Base-by-base conservation (phyloP, 306 rosid genomes). In the Acmispon strigosus region DNA sequence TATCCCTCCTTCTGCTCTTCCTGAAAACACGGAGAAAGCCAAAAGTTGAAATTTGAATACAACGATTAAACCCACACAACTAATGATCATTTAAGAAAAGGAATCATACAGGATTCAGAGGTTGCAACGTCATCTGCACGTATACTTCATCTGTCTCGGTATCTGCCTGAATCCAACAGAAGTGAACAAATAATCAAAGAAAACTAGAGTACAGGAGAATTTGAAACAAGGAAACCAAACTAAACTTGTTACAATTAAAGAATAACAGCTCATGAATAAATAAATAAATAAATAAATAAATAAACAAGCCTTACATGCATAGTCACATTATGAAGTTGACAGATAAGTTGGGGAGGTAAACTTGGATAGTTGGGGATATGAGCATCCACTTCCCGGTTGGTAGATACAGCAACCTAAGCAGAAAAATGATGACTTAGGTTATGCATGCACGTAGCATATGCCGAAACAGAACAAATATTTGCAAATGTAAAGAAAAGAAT, bases 51-150 rank as follows among this genome's bases (percentile, higher is more conserved):
- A 48, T 72, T 29, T 42, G 36, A 72, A 76, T 27, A 42, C 52
- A 75, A 32, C 32, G 0, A 51, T 41, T 76, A 50, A 48, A 36
- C 36, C 50, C 27, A 68, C 8, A 37, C 42, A 17, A 50, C 9
- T 14, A 65, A 77, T 52, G 13, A 44, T 72, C 45, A 49, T 57
- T 27, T 19, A 68, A 51, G 32, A 82, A 44, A 78, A 52, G 9
- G 79, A 64, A 73, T 70, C 86, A 41, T 88, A 93, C 98, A 48
- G 84, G 88, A 82, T 69, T 93, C 45, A 93, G 81, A 15, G 98
- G 92, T 52, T 93, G 98, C 88, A 93, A 81, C 41, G 98, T 93
- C 98, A 93, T 93, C 56, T 93, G 98, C 0, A 96, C 98, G 20
- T 93, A 93, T 24, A 93, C 98, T 88, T 93, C 86, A 75, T 82